Base-by-base conservation (phyloP, 768 basidiomycete genomes). In the Strobilomyces dryophilus region DNA sequence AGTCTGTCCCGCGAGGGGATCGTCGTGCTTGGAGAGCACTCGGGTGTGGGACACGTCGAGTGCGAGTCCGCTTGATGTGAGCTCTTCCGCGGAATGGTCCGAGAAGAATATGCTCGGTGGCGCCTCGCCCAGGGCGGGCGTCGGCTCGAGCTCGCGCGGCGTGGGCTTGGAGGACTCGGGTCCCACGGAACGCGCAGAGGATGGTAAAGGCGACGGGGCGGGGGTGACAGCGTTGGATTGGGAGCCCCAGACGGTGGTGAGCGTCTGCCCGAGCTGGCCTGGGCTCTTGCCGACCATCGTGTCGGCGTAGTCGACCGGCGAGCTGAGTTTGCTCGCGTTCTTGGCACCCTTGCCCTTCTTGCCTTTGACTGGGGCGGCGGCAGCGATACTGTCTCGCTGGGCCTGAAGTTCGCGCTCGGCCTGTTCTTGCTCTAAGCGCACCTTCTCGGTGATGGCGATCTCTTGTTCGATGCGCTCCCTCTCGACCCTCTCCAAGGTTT, bases 241-340 rank as follows among this genome's bases (percentile, higher is more conserved):
- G 5, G 69, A 58, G 27, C 81, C 82, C 79, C 82, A 82, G 6
- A 80, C 70, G 0, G 79, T 73, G 20, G 62, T 73, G 41, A 81
- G 73, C 5, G 75, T 60, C 2, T 81, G 71, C 1, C 62, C 74
- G 20, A 81, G 71, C 48, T 66, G 71, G 11, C 69, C 67, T 12
- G 73, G 63, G 34, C 70, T 70, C 44, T 72, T 72, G 27, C 73
- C 71, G 21, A 72, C 72, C 18, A 70, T 62, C 15, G 71, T 57
- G 66, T 76, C 60, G 61, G 67, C 62, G 56, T 66, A 49, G 57
- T 73, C 68, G 62, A 76, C 55, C 27, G 69, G 65, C 17, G 66
- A 63, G 45, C 3, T 61, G 4, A 45, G 55, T 51, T 66, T 65
- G 54, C 55, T 67, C 26, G 61, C 41, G 36, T 61, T 45, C 61